Evolutionary conservation across 2,329 filamentous ascomycete species (phyloP).

Genomic region (Fusarium subtropicale): DNA sequence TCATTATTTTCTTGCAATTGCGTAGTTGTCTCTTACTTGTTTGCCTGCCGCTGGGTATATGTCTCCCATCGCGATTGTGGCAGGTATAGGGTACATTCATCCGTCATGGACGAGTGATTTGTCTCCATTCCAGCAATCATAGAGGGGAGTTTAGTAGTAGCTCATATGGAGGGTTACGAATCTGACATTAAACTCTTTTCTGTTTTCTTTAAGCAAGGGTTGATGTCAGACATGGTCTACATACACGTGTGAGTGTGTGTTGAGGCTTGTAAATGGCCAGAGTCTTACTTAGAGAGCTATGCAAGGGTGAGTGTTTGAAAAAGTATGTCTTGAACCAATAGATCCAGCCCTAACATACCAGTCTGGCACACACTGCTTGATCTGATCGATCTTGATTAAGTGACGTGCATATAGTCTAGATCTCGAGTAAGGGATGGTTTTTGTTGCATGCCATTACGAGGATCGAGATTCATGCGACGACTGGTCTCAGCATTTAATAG

Average conservation of each 20-base stretch:
- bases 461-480: slow-evolving; percentile 27
- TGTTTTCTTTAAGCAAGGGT: slow-evolving; percentile 8
- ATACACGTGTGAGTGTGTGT: slow-evolving; percentile 19
- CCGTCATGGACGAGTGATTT: not conserved
- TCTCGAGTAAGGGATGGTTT: slow-evolving; percentile 16
- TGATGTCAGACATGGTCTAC: slow-evolving; percentile 19
- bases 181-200: not conserved
- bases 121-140: slow-evolving; percentile 27
- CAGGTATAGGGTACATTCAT: slow-evolving; percentile 15
- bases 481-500: not conserved
- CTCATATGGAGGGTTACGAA: slow-evolving; percentile 31
- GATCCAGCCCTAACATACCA: slow-evolving; percentile 18
- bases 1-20: not conserved
- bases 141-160: not conserved
- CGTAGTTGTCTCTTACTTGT: not conserved
- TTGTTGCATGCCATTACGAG: slow-evolving; percentile 17
- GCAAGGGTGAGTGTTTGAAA: slow-evolving; percentile 15
- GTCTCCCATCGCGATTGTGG: not conserved
- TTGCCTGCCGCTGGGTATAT: not conserved
- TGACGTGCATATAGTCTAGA: not conserved
- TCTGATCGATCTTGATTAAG: slow-evolving; percentile 2
- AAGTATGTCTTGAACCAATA: not conserved
- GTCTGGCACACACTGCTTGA: not conserved
- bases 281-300: slow-evolving; percentile 10
- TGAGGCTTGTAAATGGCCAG: not conserved